Evolutionary conservation across 202 grass and related monocot genomes (phyloP).

Genomic region (Setaria italica): DNA sequence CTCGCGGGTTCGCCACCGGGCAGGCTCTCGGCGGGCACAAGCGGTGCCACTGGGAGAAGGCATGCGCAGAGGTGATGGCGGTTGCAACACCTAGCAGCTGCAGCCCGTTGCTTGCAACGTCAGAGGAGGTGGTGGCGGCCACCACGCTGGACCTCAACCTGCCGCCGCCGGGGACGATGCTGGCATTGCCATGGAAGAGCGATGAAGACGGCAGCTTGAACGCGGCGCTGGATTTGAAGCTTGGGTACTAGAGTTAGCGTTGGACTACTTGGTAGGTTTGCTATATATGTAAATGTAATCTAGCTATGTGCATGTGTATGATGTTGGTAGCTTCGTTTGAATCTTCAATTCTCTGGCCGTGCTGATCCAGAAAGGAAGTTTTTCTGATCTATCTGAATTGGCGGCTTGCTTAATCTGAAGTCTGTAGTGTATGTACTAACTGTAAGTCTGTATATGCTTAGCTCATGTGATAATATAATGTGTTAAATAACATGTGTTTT

Average conservation of each 20-base stretch:
- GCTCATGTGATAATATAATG: neutral
- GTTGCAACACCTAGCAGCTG: neutral
- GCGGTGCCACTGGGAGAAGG: conserved; percentile 48
- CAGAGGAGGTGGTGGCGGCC: neutral
- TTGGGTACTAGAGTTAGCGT: conserved; percentile 37
- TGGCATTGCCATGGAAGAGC: neutral
- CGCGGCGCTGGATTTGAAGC: conserved; percentile 50
- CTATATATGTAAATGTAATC: neutral
- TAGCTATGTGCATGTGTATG: conserved; percentile 4
- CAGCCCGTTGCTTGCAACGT: neutral
- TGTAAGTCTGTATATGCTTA: neutral
- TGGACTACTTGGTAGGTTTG: neutral
- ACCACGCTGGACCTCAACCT: conserved; percentile 56
- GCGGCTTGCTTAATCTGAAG: conserved; percentile 19
- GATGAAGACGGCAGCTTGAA: conserved; percentile 20
- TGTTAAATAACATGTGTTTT: neutral
- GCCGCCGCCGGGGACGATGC: conserved; percentile 3
- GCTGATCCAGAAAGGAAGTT: conserved; percentile 46
- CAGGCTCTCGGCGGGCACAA: conserved; percentile 43
- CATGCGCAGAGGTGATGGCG: neutral
- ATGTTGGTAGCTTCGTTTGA: neutral
- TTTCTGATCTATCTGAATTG: conserved; percentile 33
- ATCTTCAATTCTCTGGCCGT: neutral
- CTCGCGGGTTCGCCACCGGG: conserved; percentile 32
- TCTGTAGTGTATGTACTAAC: neutral